Evolutionary conservation across 2,329 filamentous ascomycete genomes (phyloP).

Genomic region (Xylaria hypoxylon): DNA sequence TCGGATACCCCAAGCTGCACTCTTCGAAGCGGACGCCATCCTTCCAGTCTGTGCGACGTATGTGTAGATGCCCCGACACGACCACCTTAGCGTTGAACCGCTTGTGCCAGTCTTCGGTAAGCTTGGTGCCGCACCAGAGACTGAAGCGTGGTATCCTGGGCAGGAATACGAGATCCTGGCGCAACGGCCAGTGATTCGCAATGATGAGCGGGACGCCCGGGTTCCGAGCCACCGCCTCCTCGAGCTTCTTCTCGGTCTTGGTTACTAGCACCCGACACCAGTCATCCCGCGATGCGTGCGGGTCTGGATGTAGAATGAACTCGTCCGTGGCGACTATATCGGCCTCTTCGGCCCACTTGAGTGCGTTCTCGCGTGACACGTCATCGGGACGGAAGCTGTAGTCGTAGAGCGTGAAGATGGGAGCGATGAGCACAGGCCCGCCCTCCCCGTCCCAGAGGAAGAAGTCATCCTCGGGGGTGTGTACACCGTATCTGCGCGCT

Average conservation of each 20-base stretch:
- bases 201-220: slow-evolving; percentile 49
- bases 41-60: slow-evolving; percentile 55
- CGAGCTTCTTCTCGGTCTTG: slow-evolving; percentile 47
- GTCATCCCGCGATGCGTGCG: slow-evolving; percentile 50
- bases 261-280: slow-evolving; percentile 52
- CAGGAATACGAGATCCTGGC: slow-evolving; percentile 53
- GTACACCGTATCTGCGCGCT: slow-evolving; percentile 63
- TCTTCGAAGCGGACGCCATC: slow-evolving; percentile 55
- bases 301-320: slow-evolving; percentile 53
- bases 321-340: slow-evolving; percentile 55
- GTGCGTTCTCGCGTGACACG: slow-evolving; percentile 60
- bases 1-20: slow-evolving; percentile 54
- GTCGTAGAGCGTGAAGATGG: slow-evolving; percentile 70
- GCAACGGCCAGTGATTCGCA: slow-evolving; percentile 55
- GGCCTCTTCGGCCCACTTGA: slow-evolving; percentile 53
- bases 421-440: slow-evolving; percentile 61
- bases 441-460: slow-evolving; percentile 64
- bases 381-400: slow-evolving; percentile 66
- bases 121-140: slow-evolving; percentile 55
- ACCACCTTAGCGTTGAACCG: slow-evolving; percentile 53
- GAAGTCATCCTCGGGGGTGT: slow-evolving; percentile 68
- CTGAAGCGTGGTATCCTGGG: slow-evolving; percentile 53
- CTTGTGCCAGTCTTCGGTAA: slow-evolving; percentile 53
- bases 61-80: slow-evolving; percentile 53
- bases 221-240: slow-evolving; percentile 40